Evolutionary conservation across 2,329 filamentous ascomycete genomes (phyloP), one percentile per base, ranked within the genome.

Genomic region (Lachnellula willkommii): DNA sequence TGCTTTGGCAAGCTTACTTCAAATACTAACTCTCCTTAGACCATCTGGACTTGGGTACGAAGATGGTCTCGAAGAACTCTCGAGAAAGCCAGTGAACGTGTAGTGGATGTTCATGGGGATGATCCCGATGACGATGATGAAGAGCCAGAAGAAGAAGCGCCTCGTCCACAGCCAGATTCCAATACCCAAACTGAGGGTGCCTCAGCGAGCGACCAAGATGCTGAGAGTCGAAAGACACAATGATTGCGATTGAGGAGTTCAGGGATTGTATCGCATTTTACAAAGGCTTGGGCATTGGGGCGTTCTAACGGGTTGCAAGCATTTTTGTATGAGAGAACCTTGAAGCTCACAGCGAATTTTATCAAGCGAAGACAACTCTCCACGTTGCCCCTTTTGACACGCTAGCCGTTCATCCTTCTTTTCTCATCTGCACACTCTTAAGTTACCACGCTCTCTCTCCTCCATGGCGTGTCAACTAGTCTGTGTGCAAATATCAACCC

Each of bases 391-490:
- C 17, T 46, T 32, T 22, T 45, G 48, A 35, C 20, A 5, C 15
- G 15, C 45, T n/a, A 22, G 22, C 37, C 35, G 7, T 36, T 17
- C n/a, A 26, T 8, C 50, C 37, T 12, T 8, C 11, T 42, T 47
- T 5, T 26, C 42, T 48, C 47, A 22, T 48, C 51, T 59, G 90
- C 90, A 93, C 88, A 87, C 89, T 88, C 87, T 95, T 96, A 88
- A 96, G 91, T 94, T 95, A 89, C 82, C 90, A 91, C 82, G 81
- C 84, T 76, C 32, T 75, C 63, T 72, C 78, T 82, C 76, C 76
- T 80, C 88, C 82, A 82, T 93, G 85, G 84, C 83, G 83, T 91
- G 89, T 85, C 87, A 85, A 94, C 92, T 85, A 94, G 91, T 96
- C 91, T 89, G 84, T 85, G 88, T 95, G 91, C 91, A 89, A 79